Evolutionary conservation across 1,139 yeast genomes (phyloP).

Genomic region (Debaryomycetaceae sp.): DNA sequence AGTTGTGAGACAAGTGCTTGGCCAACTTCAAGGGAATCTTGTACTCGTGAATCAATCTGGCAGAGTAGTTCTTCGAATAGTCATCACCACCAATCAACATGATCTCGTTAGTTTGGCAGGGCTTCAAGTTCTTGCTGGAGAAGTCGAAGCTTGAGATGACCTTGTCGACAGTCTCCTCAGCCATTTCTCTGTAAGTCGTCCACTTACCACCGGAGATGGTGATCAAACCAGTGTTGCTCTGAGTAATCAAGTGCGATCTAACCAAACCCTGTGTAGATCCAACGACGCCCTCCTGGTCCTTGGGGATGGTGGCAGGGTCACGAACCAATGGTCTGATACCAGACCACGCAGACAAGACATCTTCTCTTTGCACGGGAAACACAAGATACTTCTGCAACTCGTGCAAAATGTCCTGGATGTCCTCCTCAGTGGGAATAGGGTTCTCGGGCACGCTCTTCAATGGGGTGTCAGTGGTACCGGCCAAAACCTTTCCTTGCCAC

Average conservation of each 20-base stretch:
- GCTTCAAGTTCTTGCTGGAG: constrained; percentile 33
- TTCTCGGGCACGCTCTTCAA: constrained; percentile 70
- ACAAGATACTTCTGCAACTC: constrained; percentile 88
- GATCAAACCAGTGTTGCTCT: constrained; percentile 68
- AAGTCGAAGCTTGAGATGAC: constrained; percentile 53
- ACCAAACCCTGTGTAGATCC: constrained; percentile 78
- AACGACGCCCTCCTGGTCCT: constrained; percentile 36
- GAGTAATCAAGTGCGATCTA: constrained; percentile 79
- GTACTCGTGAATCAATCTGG: constrained; percentile 79
- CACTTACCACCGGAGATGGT: constrained; percentile 97
- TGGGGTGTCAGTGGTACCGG: constrained; percentile 93
- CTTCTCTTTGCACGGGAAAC: constrained; percentile 85
- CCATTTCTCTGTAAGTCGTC: constrained; percentile 98
- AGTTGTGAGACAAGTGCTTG: constrained; percentile 76
- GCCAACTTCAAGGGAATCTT: constrained; percentile 73
- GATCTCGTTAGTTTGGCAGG: constrained; percentile 61
- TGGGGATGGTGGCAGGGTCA: constrained; percentile 66
- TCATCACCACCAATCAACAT: constrained; percentile 75
- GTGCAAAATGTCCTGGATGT: constrained; percentile 79
- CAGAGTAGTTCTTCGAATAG: constrained; percentile 62
- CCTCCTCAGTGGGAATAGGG: constrained; percentile 87
- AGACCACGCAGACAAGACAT: constrained; percentile 93
- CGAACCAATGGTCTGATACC: constrained; percentile 94
- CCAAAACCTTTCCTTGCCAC: constrained; percentile 96
- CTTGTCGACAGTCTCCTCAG: constrained; percentile 85